phyloP scores from a whole-genome alignment of 2,329 filamentous ascomycete species.

The Calonectria honghensis region DNA sequence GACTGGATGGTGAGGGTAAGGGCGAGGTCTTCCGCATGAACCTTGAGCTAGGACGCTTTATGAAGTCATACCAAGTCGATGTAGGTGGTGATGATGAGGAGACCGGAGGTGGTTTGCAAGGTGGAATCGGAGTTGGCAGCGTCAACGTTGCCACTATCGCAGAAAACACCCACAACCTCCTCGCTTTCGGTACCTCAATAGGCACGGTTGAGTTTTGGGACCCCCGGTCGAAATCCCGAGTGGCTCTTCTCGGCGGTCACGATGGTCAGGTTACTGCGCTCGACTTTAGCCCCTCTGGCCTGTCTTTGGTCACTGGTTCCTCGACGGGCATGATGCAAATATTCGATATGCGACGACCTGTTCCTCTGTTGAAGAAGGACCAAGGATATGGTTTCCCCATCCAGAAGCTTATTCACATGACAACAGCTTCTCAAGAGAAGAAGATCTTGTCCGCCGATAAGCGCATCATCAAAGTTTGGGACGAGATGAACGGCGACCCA shows the following conservation, averaged over 20 bases:
- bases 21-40: slow-evolving; percentile 97
- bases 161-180: slow-evolving; percentile 90
- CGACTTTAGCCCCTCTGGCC: slow-evolving; percentile 87
- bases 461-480: slow-evolving; percentile 98
- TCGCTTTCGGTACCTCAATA: slow-evolving; percentile 94
- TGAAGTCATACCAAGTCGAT: slow-evolving; percentile 94
- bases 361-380: slow-evolving; percentile 91
- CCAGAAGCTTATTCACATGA: slow-evolving; percentile 85
- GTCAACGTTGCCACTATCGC: slow-evolving; percentile 93
- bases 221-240: slow-evolving; percentile 85
- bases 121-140: slow-evolving; percentile 87
- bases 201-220: slow-evolving; percentile 99
- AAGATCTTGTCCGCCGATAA: slow-evolving; percentile 96
- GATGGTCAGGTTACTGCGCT: slow-evolving; percentile 89
- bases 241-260: slow-evolving; percentile 83
- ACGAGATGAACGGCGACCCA: slow-evolving; percentile 85
- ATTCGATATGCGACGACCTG: slow-evolving; percentile 92
- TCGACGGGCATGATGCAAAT: slow-evolving; percentile 91
- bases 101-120: slow-evolving; percentile 86
- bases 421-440: slow-evolving; percentile 83
- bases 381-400: slow-evolving; percentile 97
- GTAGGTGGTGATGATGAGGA: slow-evolving; percentile 88
- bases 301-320: slow-evolving; percentile 91
- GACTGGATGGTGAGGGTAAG: slow-evolving; percentile 87
- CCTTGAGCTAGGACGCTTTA: slow-evolving; percentile 92